A percentile compares a stretch with the other conserved stretches of the same genome.
phyloP scores from a whole-genome alignment of 2,329 filamentous ascomycete species.

The Neonectria faginata region DNA sequence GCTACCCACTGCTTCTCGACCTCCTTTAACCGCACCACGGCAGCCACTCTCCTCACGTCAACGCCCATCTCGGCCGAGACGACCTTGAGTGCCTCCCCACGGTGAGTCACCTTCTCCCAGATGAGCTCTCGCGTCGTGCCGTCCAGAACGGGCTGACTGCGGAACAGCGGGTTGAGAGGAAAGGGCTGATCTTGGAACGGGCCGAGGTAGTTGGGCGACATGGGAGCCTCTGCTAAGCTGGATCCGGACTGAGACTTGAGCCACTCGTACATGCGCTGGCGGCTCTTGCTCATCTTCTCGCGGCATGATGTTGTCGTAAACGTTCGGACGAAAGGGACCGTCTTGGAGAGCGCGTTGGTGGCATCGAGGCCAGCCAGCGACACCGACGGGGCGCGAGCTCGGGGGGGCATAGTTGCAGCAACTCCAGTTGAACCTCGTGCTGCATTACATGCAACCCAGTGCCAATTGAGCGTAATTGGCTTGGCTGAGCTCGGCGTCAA shows the following conservation, averaged over 20 bases:
- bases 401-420: conserved; percentile 49
- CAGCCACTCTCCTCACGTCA: conserved; percentile 85
- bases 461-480: conserved; percentile 43
- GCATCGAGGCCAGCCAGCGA: conserved; percentile 49
- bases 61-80: conserved; percentile 83
- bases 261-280: conserved; percentile 56
- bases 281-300: conserved; percentile 53
- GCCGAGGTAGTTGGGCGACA: conserved; percentile 54
- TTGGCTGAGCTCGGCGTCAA: conserved; percentile 29
- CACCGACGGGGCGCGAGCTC: conserved; percentile 46
- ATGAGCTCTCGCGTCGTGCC: conserved; percentile 80
- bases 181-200: conserved; percentile 69
- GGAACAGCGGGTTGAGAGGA: conserved; percentile 78
- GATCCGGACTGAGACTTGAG: conserved; percentile 45
- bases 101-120: conserved; percentile 73
- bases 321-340: conserved; percentile 42
- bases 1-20: conserved; percentile 82
- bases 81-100: conserved; percentile 76
- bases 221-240: conserved; percentile 41
- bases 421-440: conserved; percentile 32
- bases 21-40: conserved; percentile 86
- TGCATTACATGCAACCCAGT: conserved; percentile 42
- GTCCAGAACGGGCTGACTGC: conserved; percentile 78
- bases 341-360: conserved; percentile 34
- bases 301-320: conserved; percentile 56